Evolutionary conservation across 129 eudicot genomes (phyloP).

Genomic region (Rutidosis leptorrhynchoides): DNA sequence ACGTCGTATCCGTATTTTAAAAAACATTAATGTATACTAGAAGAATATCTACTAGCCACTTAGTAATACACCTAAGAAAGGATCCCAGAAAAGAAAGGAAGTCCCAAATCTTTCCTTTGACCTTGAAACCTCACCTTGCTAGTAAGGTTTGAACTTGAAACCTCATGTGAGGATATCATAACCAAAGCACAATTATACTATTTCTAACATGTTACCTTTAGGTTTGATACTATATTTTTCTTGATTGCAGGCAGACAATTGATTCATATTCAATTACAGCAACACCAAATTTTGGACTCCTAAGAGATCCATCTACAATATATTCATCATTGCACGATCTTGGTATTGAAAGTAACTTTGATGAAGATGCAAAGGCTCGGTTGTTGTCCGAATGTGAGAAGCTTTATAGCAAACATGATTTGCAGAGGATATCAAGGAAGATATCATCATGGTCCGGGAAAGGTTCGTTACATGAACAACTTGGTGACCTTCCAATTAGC

Average conservation of each 20-base stretch:
- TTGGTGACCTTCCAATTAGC: conserved; percentile 66
- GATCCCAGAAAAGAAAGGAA: no score
- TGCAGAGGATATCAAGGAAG: conserved; percentile 39
- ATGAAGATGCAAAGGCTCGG: conserved; percentile 47
- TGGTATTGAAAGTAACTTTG: conserved; percentile 40
- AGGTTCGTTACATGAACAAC: conserved; percentile 48
- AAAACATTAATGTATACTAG: no score
- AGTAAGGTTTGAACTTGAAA: no score
- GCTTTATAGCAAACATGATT: conserved; percentile 40
- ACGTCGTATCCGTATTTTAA: no score
- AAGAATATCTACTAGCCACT: no score
- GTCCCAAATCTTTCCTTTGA: no score
- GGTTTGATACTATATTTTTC: conserved; percentile 17
- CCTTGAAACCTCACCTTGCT: no score
- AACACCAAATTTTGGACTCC: conserved; percentile 62
- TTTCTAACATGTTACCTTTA: neutral
- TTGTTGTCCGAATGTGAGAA: conserved; percentile 60
- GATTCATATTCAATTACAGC: conserved; percentile 77
- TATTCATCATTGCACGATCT: conserved; percentile 31
- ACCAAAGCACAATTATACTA: no score
- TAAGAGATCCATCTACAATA: conserved; percentile 38
- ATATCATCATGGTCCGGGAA: conserved; percentile 50
- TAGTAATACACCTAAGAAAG: no score
- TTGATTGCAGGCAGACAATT: conserved; percentile 60
- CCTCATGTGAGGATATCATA: no score